Conservation (phyloP, 192 early-diverging fungal genomes). For the Rhizoclosmatium globosum region DNA sequence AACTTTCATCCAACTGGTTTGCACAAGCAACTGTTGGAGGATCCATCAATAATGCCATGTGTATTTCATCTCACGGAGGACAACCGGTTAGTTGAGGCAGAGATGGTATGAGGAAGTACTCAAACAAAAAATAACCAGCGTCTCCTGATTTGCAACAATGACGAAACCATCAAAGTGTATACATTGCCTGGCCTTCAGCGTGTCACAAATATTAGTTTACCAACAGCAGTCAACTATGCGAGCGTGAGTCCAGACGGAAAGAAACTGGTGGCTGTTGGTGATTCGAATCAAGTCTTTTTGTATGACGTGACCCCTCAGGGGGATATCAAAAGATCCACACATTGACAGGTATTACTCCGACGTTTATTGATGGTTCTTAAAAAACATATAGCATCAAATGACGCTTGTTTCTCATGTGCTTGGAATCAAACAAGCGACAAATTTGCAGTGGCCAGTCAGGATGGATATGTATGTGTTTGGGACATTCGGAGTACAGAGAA, state of each 20-base stretch:
- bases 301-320: constrained; percentile 78
- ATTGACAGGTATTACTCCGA: constrained; percentile 65
- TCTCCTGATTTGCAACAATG: constrained; percentile 92
- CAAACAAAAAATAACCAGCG: constrained; percentile 34
- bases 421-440: constrained; percentile 93
- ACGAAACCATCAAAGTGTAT: constrained; percentile 91
- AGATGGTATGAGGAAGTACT: too few relatives aligned
- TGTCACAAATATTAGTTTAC: constrained; percentile 80
- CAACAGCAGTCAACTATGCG: constrained; percentile 91
- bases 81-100: constrained; percentile 40
- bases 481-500: constrained; percentile 84
- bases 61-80: constrained; percentile 64
- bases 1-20: constrained; percentile 66
- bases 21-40: constrained; percentile 69
- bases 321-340: constrained; percentile 77
- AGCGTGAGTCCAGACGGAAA: constrained; percentile 92
- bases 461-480: constrained; percentile 93
- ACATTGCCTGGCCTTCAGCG: constrained; percentile 80
- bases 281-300: constrained; percentile 84
- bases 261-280: constrained; percentile 92
- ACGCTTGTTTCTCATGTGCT: constrained; percentile 93
- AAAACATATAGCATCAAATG: constrained; percentile 64
- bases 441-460: constrained; percentile 96
- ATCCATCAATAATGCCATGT: constrained; percentile 90
- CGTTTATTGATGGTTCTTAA: constrained; percentile 19